Percentiles rank a stretch among this genome's conserved stretches.
These are phyloP conservation scores for Gracilaria caudata DNA, from an alignment of 23 red algal genomes.

Conservation along the genomic window DNA sequence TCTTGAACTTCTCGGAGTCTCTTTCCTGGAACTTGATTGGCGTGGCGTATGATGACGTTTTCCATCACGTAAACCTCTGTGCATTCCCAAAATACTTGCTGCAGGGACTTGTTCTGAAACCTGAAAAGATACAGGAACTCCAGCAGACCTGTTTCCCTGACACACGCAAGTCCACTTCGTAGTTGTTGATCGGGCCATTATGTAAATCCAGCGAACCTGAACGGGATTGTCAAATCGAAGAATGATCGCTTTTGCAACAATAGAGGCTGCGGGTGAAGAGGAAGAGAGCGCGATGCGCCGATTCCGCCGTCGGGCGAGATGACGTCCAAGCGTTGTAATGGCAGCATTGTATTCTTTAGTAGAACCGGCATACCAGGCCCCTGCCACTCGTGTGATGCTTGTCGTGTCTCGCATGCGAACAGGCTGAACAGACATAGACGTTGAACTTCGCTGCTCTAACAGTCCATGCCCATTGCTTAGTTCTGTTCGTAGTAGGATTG, in stretches of 20 bases:
- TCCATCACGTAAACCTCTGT: not conserved
- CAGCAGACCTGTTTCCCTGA: not conserved
- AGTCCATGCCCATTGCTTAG: constrained; percentile 4
- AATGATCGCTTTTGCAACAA: constrained; percentile 4
- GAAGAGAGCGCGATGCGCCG: constrained; percentile 21
- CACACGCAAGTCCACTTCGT: constrained; percentile 7
- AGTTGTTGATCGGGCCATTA: constrained; percentile 1
- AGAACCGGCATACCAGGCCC: constrained; percentile 4
- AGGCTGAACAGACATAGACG: constrained; percentile 15
- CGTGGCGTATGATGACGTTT: not conserved
- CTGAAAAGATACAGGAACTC: constrained; percentile 5
- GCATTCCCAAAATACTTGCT: not conserved
- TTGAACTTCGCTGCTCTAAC: constrained; percentile 28
- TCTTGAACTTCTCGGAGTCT: not conserved
- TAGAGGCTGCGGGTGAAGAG: not conserved
- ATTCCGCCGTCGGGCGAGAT: constrained; percentile 19
- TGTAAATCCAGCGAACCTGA: constrained; percentile 2
- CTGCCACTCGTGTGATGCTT: constrained; percentile 18
- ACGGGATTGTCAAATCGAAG: constrained; percentile 12
- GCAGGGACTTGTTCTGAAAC: not conserved
- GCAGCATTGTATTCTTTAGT: not conserved
- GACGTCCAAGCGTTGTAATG: constrained; percentile 4
- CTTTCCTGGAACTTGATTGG: not conserved
- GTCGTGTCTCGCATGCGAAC: constrained; percentile 33
- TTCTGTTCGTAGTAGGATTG: constrained; percentile 29